Conservation (phyloP, 2,329 filamentous ascomycete species). For the Intubia oerlemansii region DNA sequence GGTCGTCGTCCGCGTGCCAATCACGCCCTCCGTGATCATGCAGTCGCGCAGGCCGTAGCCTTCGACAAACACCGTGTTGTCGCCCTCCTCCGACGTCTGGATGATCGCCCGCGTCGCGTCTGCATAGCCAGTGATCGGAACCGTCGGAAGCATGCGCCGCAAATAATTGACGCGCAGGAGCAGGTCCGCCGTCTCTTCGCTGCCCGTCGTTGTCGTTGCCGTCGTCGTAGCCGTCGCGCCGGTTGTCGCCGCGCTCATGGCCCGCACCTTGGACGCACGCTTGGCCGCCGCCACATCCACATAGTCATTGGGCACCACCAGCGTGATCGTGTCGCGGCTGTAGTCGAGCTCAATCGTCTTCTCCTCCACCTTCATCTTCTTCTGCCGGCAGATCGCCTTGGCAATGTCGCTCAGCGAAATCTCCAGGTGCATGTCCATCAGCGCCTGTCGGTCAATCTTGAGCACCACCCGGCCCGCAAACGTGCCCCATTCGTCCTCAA, state of each 20-base stretch:
- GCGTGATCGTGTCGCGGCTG: conserved; percentile 42
- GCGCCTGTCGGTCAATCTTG: conserved; percentile 57
- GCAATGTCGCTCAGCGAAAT: conserved; percentile 54
- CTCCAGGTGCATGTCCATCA: conserved; percentile 65
- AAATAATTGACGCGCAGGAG: conserved; percentile 67
- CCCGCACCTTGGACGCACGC: conserved; percentile 24
- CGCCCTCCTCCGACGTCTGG: conserved; percentile 49
- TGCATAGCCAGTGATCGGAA: conserved; percentile 80
- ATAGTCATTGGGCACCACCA: conserved; percentile 40
- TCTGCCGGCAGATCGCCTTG: conserved; percentile 54
- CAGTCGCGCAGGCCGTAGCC: conserved; percentile 78
- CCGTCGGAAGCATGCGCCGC: conserved; percentile 57
- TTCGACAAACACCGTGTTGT: conserved; percentile 67
- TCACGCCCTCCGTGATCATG: conserved; percentile 83
- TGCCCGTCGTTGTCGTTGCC: conserved; percentile 15
- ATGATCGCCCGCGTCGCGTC: conserved; percentile 77
- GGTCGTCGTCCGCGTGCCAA: conserved; percentile 50
- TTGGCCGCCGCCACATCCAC: conserved; percentile 26
- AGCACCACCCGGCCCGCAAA: conserved; percentile 58
- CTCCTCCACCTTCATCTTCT: conserved; percentile 55
- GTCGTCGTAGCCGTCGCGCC: conserved; percentile 11
- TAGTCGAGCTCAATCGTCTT: conserved; percentile 39
- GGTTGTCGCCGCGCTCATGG: conserved; percentile 18
- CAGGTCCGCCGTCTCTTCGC: conserved; percentile 35
- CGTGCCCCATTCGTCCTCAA: conserved; percentile 77